Evolutionary conservation across 177 flowering plant species (phyloP), one percentile per base, ranked within the genome.

Genomic region (Vitis hybrid): DNA sequence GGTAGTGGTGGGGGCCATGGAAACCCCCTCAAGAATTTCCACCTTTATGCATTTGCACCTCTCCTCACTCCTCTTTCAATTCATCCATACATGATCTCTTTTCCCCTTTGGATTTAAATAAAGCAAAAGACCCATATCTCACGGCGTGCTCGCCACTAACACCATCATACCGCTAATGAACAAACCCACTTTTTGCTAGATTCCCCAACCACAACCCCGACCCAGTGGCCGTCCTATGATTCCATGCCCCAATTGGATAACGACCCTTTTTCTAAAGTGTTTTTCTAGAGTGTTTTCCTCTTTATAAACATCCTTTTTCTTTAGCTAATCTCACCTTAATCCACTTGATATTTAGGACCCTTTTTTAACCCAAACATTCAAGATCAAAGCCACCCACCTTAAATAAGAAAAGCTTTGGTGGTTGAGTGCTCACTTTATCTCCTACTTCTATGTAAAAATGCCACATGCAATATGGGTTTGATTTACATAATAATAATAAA

Each of bases 141-240:
- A 50, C 67, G 66, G 62, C 83, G 68, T 75, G 81, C 72, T 62
- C 70, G 70, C 80, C 77, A 77, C 77, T 72, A 63, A 63, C 19
- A 30, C 60, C 50, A 49, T 59, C n/a, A 35, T 40, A 15, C 68
- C 65, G 71, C 72, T 57, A 65, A 52, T 18, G 50, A 46, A 62
- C 18, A 74, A 68, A 60, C 62, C 18, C 64, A 65, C 68, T 74
- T 65, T 60, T 77, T 52, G 54, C 62, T 52, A 67, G 77, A 77
- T 77, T 82, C 67, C 72, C 71, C 40, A 50, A 64, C n/a, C 70
- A 24, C 52, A 52, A 57, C 66, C 65, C 74, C 71, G 55, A 60
- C 52, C 68, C 65, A 65, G 35, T 74, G 72, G 83, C 83, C 85
- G 80, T 74, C 84, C 84, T 77, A 66, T 78, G 83, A 81, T 81